Conservation (phyloP, 306 rosid genomes). For the Castanea mollissima region DNA sequence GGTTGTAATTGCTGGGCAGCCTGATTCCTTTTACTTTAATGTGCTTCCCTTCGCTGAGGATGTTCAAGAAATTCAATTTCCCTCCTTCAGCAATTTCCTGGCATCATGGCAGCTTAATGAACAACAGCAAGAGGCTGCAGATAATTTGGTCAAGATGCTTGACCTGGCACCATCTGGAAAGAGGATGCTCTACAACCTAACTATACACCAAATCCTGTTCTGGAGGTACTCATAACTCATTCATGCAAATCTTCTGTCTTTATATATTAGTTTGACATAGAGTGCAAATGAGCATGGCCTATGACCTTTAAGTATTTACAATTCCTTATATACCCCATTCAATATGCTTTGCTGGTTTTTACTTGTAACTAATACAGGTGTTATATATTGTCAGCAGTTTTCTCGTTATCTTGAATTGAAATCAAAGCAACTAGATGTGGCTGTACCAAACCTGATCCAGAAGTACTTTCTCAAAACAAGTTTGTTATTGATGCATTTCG, state of each 20-base stretch:
- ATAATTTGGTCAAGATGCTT: slow-evolving; percentile 62
- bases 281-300: not conserved
- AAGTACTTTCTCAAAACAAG: slow-evolving; percentile 52
- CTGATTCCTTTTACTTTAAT: slow-evolving; percentile 85
- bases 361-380: slow-evolving; percentile 15
- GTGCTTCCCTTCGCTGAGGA: slow-evolving; percentile 88
- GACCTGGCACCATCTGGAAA: slow-evolving; percentile 71
- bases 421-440: slow-evolving; percentile 68
- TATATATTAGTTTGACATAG: not conserved
- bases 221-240: slow-evolving; percentile 52
- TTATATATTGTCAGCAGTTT: slow-evolving; percentile 62
- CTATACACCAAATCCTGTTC: slow-evolving; percentile 76
- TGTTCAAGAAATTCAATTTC: slow-evolving; percentile 85
- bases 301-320: not conserved
- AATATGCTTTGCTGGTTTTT: not conserved
- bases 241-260: slow-evolving; percentile 19
- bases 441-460: slow-evolving; percentile 64
- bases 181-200: slow-evolving; percentile 71
- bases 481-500: slow-evolving; percentile 44
- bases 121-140: slow-evolving; percentile 78
- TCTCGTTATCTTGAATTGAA: slow-evolving; percentile 63
- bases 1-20: slow-evolving; percentile 48
- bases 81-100: slow-evolving; percentile 66
- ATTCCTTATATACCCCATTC: not conserved
- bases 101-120: slow-evolving; percentile 60